Percentiles rank a stretch among this genome's conserved stretches.
Conservation (phyloP, 192 early-diverging fungal genomes). For the Pilobolus umbonatus region DNA sequence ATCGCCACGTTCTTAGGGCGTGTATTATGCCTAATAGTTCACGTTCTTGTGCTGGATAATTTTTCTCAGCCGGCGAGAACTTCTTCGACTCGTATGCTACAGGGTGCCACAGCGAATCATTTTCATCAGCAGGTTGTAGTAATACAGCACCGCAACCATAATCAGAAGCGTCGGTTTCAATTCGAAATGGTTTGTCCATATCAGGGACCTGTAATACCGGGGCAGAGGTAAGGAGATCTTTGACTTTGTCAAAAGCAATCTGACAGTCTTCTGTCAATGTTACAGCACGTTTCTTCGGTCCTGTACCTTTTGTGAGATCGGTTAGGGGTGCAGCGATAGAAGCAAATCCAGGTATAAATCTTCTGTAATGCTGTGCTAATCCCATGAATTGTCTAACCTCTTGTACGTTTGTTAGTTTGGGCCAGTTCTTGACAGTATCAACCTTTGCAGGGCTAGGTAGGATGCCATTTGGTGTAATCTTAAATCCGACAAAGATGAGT, state of each 20-base stretch:
- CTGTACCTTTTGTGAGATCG: background rate
- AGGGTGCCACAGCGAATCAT: slow-evolving; percentile 17
- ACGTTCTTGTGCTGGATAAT: slow-evolving; percentile 28
- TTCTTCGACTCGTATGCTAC: slow-evolving; percentile 34
- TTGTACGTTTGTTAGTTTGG: slow-evolving; percentile 1
- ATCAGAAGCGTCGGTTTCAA: slow-evolving; percentile 5
- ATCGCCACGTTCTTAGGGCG: slow-evolving; percentile 11
- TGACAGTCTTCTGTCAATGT: slow-evolving; percentile 1
- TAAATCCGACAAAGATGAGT: slow-evolving; percentile 25
- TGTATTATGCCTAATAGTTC: slow-evolving; percentile 11
- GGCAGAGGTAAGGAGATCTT: background rate
- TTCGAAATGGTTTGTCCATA: background rate
- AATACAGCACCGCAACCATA: background rate
- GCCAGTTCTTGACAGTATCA: slow-evolving; percentile 12
- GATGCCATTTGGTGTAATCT: slow-evolving; percentile 22
- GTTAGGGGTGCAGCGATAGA: slow-evolving; percentile 18
- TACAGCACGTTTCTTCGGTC: background rate
- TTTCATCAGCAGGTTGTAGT: background rate
- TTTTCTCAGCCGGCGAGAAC: slow-evolving; percentile 16
- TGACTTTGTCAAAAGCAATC: background rate
- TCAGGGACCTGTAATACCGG: background rate
- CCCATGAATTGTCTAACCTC: slow-evolving; percentile 25
- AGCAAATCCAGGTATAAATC: slow-evolving; percentile 22
- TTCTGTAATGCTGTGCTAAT: slow-evolving; percentile 17
- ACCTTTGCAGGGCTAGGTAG: slow-evolving; percentile 20